Evolutionary conservation across 176 grass and related monocot genomes (phyloP), one percentile per base, ranked within the genome.

Genomic region (Leersia perrieri): DNA sequence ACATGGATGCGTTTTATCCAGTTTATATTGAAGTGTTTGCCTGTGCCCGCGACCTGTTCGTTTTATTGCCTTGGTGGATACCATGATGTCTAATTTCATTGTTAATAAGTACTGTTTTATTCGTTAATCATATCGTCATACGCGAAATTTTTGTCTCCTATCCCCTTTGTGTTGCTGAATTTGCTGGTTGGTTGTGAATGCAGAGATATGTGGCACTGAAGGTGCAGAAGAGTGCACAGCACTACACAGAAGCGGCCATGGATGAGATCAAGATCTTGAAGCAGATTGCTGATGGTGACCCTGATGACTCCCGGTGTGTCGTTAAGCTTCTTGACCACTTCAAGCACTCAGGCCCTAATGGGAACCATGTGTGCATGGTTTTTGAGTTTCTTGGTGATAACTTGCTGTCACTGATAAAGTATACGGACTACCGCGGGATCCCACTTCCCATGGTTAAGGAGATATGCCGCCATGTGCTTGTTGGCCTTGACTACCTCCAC

Each of bases 371-470:
- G 13, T 99, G 97, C 89, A 99, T 99, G 97, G 97, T 99, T 15
- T 99, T 99, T 83, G 97, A 99, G 87, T 99, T 99, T 85, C 91
- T 99, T 30, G 97, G 97, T 33, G 93, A 99, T 80, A 99, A 99
- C 66, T 86, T 99, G 57, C 74, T 99, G 68, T 96, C 97, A 11
- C 85, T 99, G 33, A 99, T 99, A 60, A 99, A 99, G 79, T 99
- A 88, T 87, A 91, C 80, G 1, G 83, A 96, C 49, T 99, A 96
- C 40, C 69, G 87, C 2, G 97, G 97, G 28, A 90, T 99, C 25
- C 87, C 90, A 3, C 88, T 99, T 74, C 86, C 87, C 0, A 99
- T 91, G 93, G 93, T 93, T 64, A 99, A 96, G 78, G 93, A 96
- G 83, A 93, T 96, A 73, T 99, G 93, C 82, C 82, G 73, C 15